Percentiles rank a stretch among this genome's conserved stretches.
These are phyloP conservation scores for Eimeria tenella DNA, from an alignment of 169 alveolate species.

Conservation along the genomic window DNA sequence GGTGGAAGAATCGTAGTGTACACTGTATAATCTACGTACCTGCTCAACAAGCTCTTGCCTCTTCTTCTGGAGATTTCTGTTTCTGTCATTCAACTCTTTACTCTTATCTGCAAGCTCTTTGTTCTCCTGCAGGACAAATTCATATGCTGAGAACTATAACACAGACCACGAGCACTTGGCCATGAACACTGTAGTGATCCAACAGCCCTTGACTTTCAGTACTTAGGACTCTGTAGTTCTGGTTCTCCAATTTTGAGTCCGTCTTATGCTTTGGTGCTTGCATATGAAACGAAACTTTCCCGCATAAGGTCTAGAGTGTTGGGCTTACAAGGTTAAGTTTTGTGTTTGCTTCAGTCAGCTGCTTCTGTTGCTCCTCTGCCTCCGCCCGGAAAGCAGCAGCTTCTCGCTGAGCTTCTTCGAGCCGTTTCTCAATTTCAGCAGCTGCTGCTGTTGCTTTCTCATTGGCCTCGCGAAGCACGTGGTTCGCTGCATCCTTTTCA, in stretches of 20 bases:
- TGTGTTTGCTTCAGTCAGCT: constrained; percentile 39
- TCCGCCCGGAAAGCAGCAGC: constrained; percentile 31
- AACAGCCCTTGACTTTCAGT: no score
- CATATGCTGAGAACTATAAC: background rate
- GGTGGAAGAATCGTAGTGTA: background rate
- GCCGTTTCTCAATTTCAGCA: background rate
- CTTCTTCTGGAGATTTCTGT: constrained; percentile 27
- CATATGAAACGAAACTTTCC: no score
- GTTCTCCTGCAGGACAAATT: constrained; percentile 20
- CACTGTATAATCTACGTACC: background rate
- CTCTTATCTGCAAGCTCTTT: constrained; percentile 32
- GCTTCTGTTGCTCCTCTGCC: constrained; percentile 48
- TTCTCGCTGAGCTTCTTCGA: constrained; percentile 21
- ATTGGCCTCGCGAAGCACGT: background rate
- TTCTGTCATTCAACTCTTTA: constrained; percentile 36
- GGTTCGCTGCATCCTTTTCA: background rate
- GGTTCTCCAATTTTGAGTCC: no score
- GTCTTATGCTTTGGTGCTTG: no score
- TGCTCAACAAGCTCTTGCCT: constrained; percentile 56
- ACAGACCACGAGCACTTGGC: background rate
- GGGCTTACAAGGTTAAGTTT: constrained; percentile 24
- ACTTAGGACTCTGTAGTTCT: no score
- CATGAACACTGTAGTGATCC: background rate
- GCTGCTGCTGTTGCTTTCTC: constrained; percentile 56
- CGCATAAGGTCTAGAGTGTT: background rate